Evolutionary conservation across 208 protist genomes (phyloP), one percentile per base, ranked within the genome.

Genomic region (Phytomonas serpens): DNA sequence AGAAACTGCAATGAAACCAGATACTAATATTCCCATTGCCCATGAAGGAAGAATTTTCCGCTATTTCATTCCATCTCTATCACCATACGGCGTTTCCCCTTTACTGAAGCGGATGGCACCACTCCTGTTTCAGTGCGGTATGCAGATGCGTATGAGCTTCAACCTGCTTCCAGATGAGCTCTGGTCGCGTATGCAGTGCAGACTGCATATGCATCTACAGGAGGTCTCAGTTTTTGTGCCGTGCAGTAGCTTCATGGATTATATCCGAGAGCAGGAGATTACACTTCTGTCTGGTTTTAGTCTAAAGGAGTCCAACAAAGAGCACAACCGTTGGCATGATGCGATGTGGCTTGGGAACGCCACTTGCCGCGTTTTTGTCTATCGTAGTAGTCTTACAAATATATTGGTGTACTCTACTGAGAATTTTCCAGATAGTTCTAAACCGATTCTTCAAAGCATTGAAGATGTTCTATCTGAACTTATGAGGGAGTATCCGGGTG

Each of bases 81-180:
- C 88, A 33, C 92, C 90, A n/a, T 76, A 77, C 14, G 72, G 72
- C 37, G 75, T 75, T 27, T 88, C 90, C 11, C 68, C 67, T 40
- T 61, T 70, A 61, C 77, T 97, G 64, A 77, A 84, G 71, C 82
- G 72, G 33, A 64, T 95, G 42, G 85, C 84, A 7, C 90, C 88
- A 3, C 61, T 95, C 19, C 77, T 95, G 29, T 93, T 95, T 67
- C 85, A 93, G 72, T 80, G 84, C 71, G 89, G 92, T 27, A 78
- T 90, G 52, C 84, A 81, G 14, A 77, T 90, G 47, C 79, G 77
- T 57, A 81, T 94, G 69, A 75, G 85, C 77, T 97, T 97, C 77
- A 97, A 93, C 74, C 77, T 95, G 27, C 85, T 95, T 29, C 90
- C 92, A 14, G 85, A 93, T 65, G 90, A 95, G 78, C 73, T 92